These are phyloP conservation scores for Leccinum cinnamomeum DNA, from an alignment of 1,284 basidiomycete species.

Conservation along the genomic window DNA sequence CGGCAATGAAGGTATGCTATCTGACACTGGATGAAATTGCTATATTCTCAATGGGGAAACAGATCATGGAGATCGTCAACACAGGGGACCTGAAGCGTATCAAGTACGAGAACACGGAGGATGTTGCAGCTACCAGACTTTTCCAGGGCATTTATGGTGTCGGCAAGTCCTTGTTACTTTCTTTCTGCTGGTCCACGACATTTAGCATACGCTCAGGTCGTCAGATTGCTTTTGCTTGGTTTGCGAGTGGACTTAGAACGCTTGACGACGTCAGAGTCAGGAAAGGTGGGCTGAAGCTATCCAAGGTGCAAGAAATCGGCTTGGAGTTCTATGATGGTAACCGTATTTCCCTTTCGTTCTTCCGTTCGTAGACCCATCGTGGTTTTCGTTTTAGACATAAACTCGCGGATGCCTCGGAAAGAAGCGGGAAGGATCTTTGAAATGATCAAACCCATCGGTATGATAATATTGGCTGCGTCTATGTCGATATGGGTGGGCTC, in stretches of 20 bases:
- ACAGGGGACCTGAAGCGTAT: constrained; percentile 68
- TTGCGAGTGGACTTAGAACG: constrained; percentile 71
- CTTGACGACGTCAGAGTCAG: constrained; percentile 69
- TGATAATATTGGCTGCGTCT: constrained; percentile 5
- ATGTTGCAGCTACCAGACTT: constrained; percentile 49
- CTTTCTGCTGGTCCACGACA: not conserved
- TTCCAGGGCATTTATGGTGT: constrained; percentile 87
- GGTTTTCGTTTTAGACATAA: constrained; percentile 53
- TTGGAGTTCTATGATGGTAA: constrained; percentile 76
- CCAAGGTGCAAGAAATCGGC: constrained; percentile 70
- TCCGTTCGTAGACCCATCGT: not conserved
- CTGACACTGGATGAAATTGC: too few relatives aligned
- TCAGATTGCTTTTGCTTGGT: constrained; percentile 70
- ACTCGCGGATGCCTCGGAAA: constrained; percentile 78
- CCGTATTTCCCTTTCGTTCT: not conserved
- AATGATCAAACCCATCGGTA: constrained; percentile 68
- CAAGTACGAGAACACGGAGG: constrained; percentile 59
- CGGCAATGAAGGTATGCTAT: constrained; percentile 66
- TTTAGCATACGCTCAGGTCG: constrained; percentile 43
- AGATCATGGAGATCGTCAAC: constrained; percentile 78
- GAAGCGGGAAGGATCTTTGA: constrained; percentile 78
- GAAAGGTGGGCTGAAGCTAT: constrained; percentile 63
- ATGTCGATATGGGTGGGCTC: not conserved
- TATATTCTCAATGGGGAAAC: not conserved
- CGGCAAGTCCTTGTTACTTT: constrained; percentile 45